Evolutionary conservation across 2,329 filamentous ascomycete species (phyloP).

Genomic region (Myriosclerotinia duriaeana): DNA sequence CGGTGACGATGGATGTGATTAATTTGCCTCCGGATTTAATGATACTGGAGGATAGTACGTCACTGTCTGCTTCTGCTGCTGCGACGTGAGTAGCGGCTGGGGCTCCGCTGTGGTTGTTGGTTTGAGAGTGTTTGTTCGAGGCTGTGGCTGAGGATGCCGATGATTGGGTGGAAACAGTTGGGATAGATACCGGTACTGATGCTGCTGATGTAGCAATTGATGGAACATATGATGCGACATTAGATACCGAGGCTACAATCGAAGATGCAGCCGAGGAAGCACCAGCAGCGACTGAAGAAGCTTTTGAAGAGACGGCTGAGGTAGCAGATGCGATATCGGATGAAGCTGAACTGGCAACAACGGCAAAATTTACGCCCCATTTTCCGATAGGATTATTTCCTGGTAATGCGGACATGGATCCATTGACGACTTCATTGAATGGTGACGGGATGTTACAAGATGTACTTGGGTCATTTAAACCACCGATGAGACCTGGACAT

Average conservation of each 20-base stretch:
- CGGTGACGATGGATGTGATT: not conserved
- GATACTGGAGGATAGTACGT: conserved; percentile 29
- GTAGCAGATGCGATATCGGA: conserved; percentile 12
- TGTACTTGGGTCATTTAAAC: conserved; percentile 48
- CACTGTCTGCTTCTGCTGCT: conserved; percentile 37
- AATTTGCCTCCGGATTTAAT: conserved; percentile 23
- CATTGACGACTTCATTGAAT: conserved; percentile 48
- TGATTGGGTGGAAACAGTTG: not conserved
- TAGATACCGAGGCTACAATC: not conserved
- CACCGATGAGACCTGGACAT: conserved; percentile 58
- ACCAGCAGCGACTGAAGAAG: not conserved
- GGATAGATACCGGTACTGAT: not conserved
- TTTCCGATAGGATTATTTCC: conserved; percentile 56
- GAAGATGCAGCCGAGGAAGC: not conserved
- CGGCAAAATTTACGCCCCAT: conserved; percentile 44
- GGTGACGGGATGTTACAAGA: conserved; percentile 53
- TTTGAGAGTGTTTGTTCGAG: not conserved
- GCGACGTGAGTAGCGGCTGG: conserved; percentile 26
- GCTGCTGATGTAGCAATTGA: not conserved
- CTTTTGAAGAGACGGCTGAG: not conserved
- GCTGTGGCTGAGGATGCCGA: not conserved
- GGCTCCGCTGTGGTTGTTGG: not conserved
- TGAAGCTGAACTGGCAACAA: not conserved
- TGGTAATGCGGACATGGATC: conserved; percentile 51
- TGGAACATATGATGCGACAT: not conserved